phyloP scores from a whole-genome alignment of 345 rosid species.

The Dimocarpus longan region DNA sequence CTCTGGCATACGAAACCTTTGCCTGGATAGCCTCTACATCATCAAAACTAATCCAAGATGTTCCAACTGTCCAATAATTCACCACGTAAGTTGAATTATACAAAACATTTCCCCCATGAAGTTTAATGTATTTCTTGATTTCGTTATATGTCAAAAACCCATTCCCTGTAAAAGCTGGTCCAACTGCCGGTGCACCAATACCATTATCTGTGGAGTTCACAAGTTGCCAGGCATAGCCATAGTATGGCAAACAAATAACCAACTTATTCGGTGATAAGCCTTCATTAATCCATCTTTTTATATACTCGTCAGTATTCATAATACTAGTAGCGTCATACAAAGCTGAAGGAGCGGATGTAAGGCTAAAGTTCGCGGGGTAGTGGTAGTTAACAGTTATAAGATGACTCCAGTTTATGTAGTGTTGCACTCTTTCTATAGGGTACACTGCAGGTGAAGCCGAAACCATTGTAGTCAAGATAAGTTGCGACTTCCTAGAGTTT shows the following conservation, averaged over 20 bases:
- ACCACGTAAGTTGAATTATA: slow-evolving; percentile 29
- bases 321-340: slow-evolving; percentile 22
- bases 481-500: no score
- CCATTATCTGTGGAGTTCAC: no score
- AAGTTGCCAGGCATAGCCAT: no score
- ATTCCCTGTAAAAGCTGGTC: not conserved
- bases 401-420: slow-evolving; percentile 31
- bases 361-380: slow-evolving; percentile 18
- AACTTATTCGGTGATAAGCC: slow-evolving; percentile 22
- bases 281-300: not conserved
- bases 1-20: slow-evolving; percentile 43
- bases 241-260: no score
- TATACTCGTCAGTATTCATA: slow-evolving; percentile 12
- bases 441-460: slow-evolving; percentile 8
- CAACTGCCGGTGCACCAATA: not conserved
- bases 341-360: slow-evolving; percentile 26
- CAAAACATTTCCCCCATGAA: slow-evolving; percentile 24
- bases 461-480: not conserved
- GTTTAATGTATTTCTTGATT: slow-evolving; percentile 25
- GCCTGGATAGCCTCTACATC: slow-evolving; percentile 40
- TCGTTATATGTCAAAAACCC: slow-evolving; percentile 34
- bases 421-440: slow-evolving; percentile 25
- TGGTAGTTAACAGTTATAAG: slow-evolving; percentile 23
- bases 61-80: slow-evolving; percentile 29
- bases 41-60: slow-evolving; percentile 52